Evolutionary conservation across 495 filamentous ascomycete genomes (phyloP).

Genomic region (Aspergillus sclerotiicarbonarius): DNA sequence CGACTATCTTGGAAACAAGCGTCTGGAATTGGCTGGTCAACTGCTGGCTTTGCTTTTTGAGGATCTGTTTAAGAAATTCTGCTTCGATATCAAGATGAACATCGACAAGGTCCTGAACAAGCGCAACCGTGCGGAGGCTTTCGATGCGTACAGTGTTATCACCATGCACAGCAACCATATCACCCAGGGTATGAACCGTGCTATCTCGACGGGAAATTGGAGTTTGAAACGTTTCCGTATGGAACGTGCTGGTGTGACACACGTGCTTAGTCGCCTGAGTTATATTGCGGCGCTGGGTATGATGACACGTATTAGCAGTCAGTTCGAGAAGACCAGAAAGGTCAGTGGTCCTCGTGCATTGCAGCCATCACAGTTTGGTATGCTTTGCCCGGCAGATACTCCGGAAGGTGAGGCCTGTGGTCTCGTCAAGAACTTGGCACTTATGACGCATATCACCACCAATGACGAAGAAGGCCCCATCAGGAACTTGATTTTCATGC

Average conservation of each 20-base stretch:
- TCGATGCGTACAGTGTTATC: slow-evolving; percentile 79
- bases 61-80: slow-evolving; percentile 94
- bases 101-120: slow-evolving; percentile 94
- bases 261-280: slow-evolving; percentile 91
- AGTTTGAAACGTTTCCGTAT: slow-evolving; percentile 95
- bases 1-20: slow-evolving; percentile 97
- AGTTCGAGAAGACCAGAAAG: slow-evolving; percentile 98
- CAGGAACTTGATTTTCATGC: slow-evolving; percentile 70
- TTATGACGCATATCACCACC: slow-evolving; percentile 99
- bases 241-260: slow-evolving; percentile 95
- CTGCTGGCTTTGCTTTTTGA: slow-evolving; percentile 95
- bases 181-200: slow-evolving; percentile 84
- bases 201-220: slow-evolving; percentile 97
- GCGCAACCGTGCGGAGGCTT: slow-evolving; percentile 76
- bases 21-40: slow-evolving; percentile 90
- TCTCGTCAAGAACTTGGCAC: slow-evolving; percentile 94
- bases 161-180: slow-evolving; percentile 76
- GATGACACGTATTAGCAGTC: slow-evolving; percentile 98
- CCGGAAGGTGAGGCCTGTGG: slow-evolving; percentile 98
- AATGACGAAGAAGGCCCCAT: slow-evolving; percentile 90
- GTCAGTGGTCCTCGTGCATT: slow-evolving; percentile 91
- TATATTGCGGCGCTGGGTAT: slow-evolving; percentile 98
- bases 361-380: slow-evolving; percentile 95
- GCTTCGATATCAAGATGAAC: slow-evolving; percentile 78
- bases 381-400: slow-evolving; percentile 95